phyloP scores from a whole-genome alignment of 2,329 filamentous ascomycete genomes.

The Fusarium sp. region DNA sequence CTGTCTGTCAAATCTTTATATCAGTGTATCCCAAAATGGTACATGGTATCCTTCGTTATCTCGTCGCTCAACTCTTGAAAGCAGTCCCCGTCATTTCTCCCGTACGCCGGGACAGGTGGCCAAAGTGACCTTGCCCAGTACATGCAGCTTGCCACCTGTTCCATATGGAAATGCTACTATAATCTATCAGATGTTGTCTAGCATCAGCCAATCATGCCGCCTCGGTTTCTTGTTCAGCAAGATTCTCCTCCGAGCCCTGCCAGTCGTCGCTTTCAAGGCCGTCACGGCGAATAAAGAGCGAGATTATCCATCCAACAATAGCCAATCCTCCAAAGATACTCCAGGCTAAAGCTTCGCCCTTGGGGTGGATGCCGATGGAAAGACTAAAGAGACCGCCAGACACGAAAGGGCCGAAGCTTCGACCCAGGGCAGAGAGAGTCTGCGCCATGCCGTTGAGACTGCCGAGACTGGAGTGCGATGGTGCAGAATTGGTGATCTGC shows the following conservation, averaged over 20 bases:
- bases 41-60: conserved; percentile 6
- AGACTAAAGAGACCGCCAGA: conserved; percentile 88
- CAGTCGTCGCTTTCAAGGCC: conserved; percentile 68
- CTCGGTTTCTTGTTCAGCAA: conserved; percentile 11
- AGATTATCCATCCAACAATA: conserved; percentile 80
- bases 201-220: background rate
- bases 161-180: conserved; percentile 12
- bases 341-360: conserved; percentile 87
- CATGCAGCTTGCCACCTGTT: conserved; percentile 1
- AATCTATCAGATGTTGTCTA: conserved; percentile 13
- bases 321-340: conserved; percentile 86
- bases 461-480: conserved; percentile 84
- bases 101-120: conserved; percentile 1
- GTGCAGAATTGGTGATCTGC: conserved; percentile 92
- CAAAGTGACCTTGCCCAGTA: conserved; percentile 1
- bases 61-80: conserved; percentile 12
- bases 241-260: conserved; percentile 45
- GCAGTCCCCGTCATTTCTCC: background rate
- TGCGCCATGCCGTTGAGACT: conserved; percentile 94
- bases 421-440: conserved; percentile 88
- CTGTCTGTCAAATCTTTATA: conserved; percentile 6
- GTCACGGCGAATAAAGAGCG: conserved; percentile 76
- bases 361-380: conserved; percentile 75
- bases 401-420: conserved; percentile 87
- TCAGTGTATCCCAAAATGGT: background rate